phyloP scores from a whole-genome alignment of 1,139 yeast species.

The Suhomyces chickasaworum region DNA sequence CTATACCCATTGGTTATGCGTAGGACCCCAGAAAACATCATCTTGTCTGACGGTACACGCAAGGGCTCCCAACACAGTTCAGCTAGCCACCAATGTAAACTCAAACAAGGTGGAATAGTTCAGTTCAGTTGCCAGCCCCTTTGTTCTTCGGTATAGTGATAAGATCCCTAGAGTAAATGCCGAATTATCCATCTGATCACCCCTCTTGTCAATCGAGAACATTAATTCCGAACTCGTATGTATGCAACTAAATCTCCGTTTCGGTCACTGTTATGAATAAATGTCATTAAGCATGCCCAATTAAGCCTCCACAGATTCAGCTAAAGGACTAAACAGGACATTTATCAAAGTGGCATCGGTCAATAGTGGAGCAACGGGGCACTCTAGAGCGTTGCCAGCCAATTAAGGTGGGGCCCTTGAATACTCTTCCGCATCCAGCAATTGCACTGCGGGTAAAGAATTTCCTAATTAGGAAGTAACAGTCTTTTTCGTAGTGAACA shows the following conservation, averaged over 20 bases:
- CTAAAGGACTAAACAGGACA: background rate
- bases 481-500: background rate
- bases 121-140: background rate
- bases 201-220: background rate
- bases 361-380: conserved; percentile 3
- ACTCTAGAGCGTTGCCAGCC: background rate
- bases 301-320: background rate
- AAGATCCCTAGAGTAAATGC: background rate
- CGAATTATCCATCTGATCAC: background rate
- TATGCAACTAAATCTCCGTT: conserved; percentile 2
- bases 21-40: background rate
- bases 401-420: background rate
- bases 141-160: background rate
- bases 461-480: conserved; percentile 13
- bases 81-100: background rate
- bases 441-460: conserved; percentile 3
- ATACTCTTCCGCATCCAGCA: conserved; percentile 11
- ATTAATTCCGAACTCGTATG: background rate
- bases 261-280: background rate
- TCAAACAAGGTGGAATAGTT: background rate
- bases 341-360: background rate
- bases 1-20: background rate
- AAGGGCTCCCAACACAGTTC: background rate
- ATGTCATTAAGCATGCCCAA: conserved; percentile 1
- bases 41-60: background rate